Evolutionary conservation across 345 rosid genomes (phyloP), one percentile per base, ranked within the genome.

Genomic region (Sisymbrium irio): DNA sequence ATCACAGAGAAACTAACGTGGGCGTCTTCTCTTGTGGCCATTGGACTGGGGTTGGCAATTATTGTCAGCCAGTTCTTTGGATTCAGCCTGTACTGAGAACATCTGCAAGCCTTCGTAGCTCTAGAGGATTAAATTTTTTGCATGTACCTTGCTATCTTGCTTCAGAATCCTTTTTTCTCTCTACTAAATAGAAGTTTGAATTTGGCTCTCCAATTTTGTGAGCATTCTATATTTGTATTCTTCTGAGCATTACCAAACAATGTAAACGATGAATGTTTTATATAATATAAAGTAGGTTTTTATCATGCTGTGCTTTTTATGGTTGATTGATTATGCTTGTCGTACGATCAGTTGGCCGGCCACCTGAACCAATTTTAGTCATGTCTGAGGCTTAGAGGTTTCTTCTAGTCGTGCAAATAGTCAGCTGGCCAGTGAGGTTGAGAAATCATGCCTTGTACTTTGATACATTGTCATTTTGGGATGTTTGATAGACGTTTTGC

Each of bases 1-100:
- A 92, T 94, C 40, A 92, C 98, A 0, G 97, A 92, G 85, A 94
- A 94, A 73, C 90, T 94, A 57, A 94, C 98, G 3, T 87, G 97
- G 98, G 93, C 90, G 9, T 92, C 98, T 69, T 94, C 98, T 44
- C 82, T 94, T 15, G 73, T 94, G 19, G 98, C 98, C 9, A 89
- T 94, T n/a, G 90, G 85, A 57, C 92, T 94, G 2, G 98, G 98
- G 56, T 74, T 83, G 20, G 97, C 97, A 55, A 86, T 94, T 66
- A 73, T 94, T 35, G 49, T 94, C 62, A 94, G 98, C 83, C 98
- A 92, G 80, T 85, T 89, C 79, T 87, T 88, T 53, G 98, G 98
- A 51, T 92, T 66, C 81, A 89, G 95, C 83, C 67, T 94, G 69
- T 92, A 91, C 63, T 94, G 50, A 76, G 59, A 40, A 59, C 8